phyloP scores from a whole-genome alignment of 2,329 filamentous ascomycete genomes.

The Aspergillus transmontanensis region DNA sequence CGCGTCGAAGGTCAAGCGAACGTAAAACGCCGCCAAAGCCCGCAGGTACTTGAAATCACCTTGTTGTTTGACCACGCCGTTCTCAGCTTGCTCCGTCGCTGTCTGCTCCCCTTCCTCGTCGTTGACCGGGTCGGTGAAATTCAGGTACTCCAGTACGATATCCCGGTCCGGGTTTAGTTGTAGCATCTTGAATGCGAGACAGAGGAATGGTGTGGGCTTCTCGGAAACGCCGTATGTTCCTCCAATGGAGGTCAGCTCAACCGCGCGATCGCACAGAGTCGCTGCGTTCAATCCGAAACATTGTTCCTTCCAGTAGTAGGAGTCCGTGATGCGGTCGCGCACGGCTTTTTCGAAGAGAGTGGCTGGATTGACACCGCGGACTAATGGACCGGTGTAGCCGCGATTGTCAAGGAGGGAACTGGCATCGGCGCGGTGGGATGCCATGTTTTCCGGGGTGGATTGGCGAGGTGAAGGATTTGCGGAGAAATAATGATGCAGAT shows the following conservation, averaged over 20 bases:
- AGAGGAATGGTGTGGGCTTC: slow-evolving; percentile 87
- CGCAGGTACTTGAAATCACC: slow-evolving; percentile 74
- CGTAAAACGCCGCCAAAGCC: slow-evolving; percentile 87
- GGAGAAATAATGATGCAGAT: slow-evolving; percentile 12
- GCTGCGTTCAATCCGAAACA: slow-evolving; percentile 90
- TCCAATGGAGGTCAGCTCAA: slow-evolving; percentile 80
- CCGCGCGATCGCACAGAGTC: slow-evolving; percentile 82
- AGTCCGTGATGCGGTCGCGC: slow-evolving; percentile 91
- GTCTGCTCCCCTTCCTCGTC: slow-evolving; percentile 30
- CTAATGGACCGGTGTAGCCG: slow-evolving; percentile 73
- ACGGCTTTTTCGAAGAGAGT: slow-evolving; percentile 95
- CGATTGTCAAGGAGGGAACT: slow-evolving; percentile 81
- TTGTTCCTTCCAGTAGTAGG: slow-evolving; percentile 98
- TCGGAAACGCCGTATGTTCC: slow-evolving; percentile 84
- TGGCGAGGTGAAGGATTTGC: slow-evolving; percentile 37
- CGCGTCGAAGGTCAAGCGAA: slow-evolving; percentile 81
- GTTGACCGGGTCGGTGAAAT: slow-evolving; percentile 73
- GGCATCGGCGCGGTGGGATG: slow-evolving; percentile 75
- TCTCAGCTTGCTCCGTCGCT: slow-evolving; percentile 26
- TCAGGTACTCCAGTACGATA: slow-evolving; percentile 77
- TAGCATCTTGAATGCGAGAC: slow-evolving; percentile 90
- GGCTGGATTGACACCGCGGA: slow-evolving; percentile 91
- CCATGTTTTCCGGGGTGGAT: slow-evolving; percentile 49
- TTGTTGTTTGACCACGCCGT: slow-evolving; percentile 35
- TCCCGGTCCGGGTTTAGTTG: slow-evolving; percentile 81